Conservation (phyloP, 2,329 filamentous ascomycete species). For the Fusarium burgessii region DNA sequence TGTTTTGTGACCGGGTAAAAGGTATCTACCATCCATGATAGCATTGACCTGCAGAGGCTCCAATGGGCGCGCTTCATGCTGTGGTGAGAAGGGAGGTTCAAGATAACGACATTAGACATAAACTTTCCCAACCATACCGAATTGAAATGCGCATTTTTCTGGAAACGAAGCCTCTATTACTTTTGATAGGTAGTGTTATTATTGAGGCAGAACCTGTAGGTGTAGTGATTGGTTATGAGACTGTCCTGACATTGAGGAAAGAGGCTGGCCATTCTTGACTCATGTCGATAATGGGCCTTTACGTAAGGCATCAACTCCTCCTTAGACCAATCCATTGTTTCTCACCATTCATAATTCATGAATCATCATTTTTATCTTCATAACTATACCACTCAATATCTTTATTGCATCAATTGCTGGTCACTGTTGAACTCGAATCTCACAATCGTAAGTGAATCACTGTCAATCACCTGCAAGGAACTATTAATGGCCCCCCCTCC, state of each 20-base stretch:
- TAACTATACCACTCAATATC: neutral
- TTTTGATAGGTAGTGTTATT: neutral
- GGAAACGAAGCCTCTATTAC: conserved; percentile 6
- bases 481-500: neutral
- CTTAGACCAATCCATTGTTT: neutral
- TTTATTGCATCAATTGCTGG: neutral
- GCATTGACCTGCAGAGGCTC: conserved; percentile 24
- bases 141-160: conserved; percentile 37
- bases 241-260: neutral
- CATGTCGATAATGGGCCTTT: neutral
- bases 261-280: neutral
- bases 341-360: neutral
- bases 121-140: conserved; percentile 36
- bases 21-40: conserved; percentile 19
- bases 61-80: conserved; percentile 20
- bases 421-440: neutral
- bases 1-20: conserved; percentile 28
- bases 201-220: neutral
- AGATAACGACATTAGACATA: conserved; percentile 42
- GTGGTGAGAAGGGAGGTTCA: conserved; percentile 17
- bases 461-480: neutral
- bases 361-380: neutral
- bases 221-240: neutral
- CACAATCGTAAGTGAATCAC: conserved; percentile 1
- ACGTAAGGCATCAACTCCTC: neutral